Evolutionary conservation across 1,284 basidiomycete species (phyloP).

Genomic region (Ustilago hordei): DNA sequence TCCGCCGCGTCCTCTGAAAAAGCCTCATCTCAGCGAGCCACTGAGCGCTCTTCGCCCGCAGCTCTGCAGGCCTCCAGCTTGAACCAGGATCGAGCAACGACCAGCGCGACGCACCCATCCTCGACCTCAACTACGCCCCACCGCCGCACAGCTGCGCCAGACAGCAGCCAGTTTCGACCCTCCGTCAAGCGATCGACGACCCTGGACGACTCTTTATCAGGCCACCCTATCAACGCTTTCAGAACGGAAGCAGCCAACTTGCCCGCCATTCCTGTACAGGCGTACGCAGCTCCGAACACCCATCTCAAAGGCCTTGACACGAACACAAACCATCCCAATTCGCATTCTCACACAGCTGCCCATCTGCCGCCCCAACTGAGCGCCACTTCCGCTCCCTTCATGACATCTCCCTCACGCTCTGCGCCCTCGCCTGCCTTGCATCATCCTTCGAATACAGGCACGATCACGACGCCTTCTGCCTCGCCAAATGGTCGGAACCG

Average conservation of each 20-base stretch:
- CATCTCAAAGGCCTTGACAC: conserved; percentile 5
- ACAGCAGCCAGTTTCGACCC: conserved; percentile 6
- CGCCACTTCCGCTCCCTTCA: conserved; percentile 17
- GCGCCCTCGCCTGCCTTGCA: conserved; percentile 26
- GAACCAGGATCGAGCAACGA: conserved; percentile 3
- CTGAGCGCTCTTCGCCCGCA: conserved; percentile 9
- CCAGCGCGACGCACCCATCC: conserved; percentile 1
- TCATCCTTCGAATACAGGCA: conserved; percentile 4
- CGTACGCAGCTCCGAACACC: conserved; percentile 9
- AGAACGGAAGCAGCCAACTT: conserved; percentile 22
- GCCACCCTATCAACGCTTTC: conserved; percentile 20
- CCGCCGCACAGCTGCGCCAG: conserved; percentile 10
- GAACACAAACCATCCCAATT: background rate
- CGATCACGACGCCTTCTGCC: conserved; percentile 13
- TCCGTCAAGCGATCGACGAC: conserved; percentile 8
- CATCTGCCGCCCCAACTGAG: conserved; percentile 18
- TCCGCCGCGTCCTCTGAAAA: conserved; percentile 44
- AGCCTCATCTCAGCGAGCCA: conserved; percentile 10
- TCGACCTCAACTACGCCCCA: conserved; percentile 15
- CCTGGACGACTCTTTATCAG: conserved; percentile 14
- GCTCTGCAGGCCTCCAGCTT: background rate
- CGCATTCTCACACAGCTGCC: conserved; percentile 3
- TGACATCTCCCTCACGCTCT: conserved; percentile 37
- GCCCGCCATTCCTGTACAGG: conserved; percentile 36
- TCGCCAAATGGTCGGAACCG: conserved; percentile 41